Base-by-base conservation (phyloP, 768 basidiomycete genomes). In the Mycena filopes region DNA sequence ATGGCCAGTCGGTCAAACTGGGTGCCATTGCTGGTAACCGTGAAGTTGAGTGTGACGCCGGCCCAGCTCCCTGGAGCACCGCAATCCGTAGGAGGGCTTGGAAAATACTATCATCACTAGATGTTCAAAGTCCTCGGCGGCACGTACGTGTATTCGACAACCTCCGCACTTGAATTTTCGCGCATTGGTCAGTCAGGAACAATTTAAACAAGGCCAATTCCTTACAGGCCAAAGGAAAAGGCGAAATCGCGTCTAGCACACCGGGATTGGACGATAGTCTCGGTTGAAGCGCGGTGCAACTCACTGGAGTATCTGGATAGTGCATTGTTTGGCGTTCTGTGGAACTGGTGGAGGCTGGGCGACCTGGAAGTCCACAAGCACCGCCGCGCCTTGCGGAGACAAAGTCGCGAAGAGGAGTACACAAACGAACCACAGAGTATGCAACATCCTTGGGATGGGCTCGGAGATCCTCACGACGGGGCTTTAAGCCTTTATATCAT, bases 21-120 rank as follows among this genome's bases (percentile, higher is more conserved):
- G 9, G 89, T 90, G 47, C 92, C 92, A 57, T 92, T 93, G 59
- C 87, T 88, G 3, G 90, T 89, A 21, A 89, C 90, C 0, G 92
- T 93, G 69, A 92, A 88, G 73, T 93, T 93, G 38, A 93, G 79
- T 11, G 87, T 90, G 33, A 94, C 82, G 0, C 86, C 91, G 9
- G 89, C 85, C 92, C 92, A 94, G 6, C 89, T 86, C 2, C 92
- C 91, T 23, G 83, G 79, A 4, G 81, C 73, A 18, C 92, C 92
- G 74, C 92, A 94, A 69, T 89, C 85, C 12, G 85, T 85, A 0
- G 92, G 91, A 26, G 92, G 92, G 25, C 90, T 92, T 61, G 55
- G 26, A 28, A 29, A 53, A 12, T 46, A 59, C 43, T 23, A 51
- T 26, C 25, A 54, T 60, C 25, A 28, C 20, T 10, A 29, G 1